Percentiles rank a stretch among this genome's conserved stretches.
These are phyloP conservation scores for Acrocalymma vagum DNA, from an alignment of 2,329 filamentous ascomycete genomes.

Conservation along the genomic window DNA sequence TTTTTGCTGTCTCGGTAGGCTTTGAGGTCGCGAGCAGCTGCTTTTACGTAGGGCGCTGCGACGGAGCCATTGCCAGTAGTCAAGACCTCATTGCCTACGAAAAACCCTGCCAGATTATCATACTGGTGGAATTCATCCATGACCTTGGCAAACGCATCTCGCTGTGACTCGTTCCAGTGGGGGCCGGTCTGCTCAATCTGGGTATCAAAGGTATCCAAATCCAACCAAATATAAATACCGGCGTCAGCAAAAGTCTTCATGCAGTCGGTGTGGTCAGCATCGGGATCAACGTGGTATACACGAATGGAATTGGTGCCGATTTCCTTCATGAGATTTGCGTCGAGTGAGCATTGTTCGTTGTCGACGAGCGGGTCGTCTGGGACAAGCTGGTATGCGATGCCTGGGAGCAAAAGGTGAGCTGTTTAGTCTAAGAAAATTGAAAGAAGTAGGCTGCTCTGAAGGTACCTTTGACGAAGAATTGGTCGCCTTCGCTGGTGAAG, in stretches of 20 bases:
- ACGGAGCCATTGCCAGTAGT: conserved; percentile 64
- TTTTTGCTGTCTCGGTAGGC: conserved; percentile 77
- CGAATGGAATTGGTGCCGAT: conserved; percentile 86
- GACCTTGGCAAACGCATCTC: conserved; percentile 72
- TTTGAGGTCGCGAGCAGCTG: conserved; percentile 83
- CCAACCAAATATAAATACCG: conserved; percentile 85
- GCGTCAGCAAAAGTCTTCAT: conserved; percentile 82
- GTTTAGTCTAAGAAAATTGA: not conserved
- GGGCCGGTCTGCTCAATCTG: conserved; percentile 72
- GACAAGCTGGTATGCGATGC: conserved; percentile 75
- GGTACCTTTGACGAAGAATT: conserved; percentile 85
- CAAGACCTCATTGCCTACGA: conserved; percentile 88
- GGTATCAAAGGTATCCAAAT: conserved; percentile 75
- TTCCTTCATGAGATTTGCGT: conserved; percentile 79
- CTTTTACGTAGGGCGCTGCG: conserved; percentile 84
- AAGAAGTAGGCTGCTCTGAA: not conserved
- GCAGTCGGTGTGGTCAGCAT: conserved; percentile 76
- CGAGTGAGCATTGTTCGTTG: conserved; percentile 76
- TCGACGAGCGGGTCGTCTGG: conserved; percentile 79
- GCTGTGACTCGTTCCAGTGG: conserved; percentile 77
- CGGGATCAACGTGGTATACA: conserved; percentile 84
- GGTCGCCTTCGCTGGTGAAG: conserved; percentile 80
- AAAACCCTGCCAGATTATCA: conserved; percentile 83
- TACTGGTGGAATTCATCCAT: conserved; percentile 81
- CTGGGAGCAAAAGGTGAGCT: conserved; percentile 54